These are phyloP conservation scores for Diatrype stigma DNA, from an alignment of 2,329 filamentous ascomycete genomes.

Conservation along the genomic window DNA sequence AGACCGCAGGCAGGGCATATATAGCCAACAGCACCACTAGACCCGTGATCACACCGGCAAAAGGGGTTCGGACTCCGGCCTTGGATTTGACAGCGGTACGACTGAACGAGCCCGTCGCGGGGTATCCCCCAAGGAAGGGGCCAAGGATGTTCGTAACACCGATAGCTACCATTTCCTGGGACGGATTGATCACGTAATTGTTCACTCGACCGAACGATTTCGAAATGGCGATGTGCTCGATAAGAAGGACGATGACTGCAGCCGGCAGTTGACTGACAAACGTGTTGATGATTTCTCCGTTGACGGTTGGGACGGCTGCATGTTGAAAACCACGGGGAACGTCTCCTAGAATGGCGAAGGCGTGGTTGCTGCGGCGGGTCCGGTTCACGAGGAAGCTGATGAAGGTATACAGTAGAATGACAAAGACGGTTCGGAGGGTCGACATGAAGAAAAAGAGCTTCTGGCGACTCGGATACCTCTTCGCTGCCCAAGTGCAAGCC, in stretches of 20 bases:
- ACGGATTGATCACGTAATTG: slow-evolving; percentile 93
- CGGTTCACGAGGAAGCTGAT: slow-evolving; percentile 84
- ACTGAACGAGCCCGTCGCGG: slow-evolving; percentile 92
- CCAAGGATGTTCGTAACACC: slow-evolving; percentile 86
- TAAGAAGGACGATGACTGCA: slow-evolving; percentile 87
- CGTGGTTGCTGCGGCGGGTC: slow-evolving; percentile 56
- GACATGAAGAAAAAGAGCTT: slow-evolving; percentile 87
- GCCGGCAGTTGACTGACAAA: slow-evolving; percentile 75
- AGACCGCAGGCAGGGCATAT: slow-evolving; percentile 81
- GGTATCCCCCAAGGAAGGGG: slow-evolving; percentile 87
- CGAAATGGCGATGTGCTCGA: slow-evolving; percentile 95
- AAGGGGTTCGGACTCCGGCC: slow-evolving; percentile 86
- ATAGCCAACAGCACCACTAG: slow-evolving; percentile 82
- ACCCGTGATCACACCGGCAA: slow-evolving; percentile 86
- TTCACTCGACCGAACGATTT: slow-evolving; percentile 96
- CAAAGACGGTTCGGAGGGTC: slow-evolving; percentile 84
- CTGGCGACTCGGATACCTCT: slow-evolving; percentile 62
- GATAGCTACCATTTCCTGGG: slow-evolving; percentile 92
- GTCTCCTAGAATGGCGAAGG: slow-evolving; percentile 68
- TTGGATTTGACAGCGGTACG: slow-evolving; percentile 97
- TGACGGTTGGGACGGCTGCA: slow-evolving; percentile 68
- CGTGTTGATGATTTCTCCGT: slow-evolving; percentile 59
- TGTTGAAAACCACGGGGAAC: slow-evolving; percentile 87
- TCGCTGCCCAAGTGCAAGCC: slow-evolving; percentile 60
- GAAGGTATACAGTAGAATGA: slow-evolving; percentile 87